Base-by-base conservation (phyloP, 345 rosid species). In the Brassica juncea region DNA sequence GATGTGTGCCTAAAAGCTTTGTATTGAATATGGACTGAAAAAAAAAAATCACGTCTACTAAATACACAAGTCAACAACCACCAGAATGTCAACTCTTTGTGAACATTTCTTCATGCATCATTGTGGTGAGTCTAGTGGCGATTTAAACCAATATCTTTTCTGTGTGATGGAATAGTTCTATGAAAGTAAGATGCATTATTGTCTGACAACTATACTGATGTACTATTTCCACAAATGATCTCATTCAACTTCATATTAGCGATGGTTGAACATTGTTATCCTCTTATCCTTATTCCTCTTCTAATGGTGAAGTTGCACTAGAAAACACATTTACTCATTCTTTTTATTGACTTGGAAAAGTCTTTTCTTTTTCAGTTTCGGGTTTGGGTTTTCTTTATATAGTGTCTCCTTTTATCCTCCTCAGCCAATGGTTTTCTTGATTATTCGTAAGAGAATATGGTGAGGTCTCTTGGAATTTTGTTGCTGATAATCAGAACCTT, bases 401-500 rank as follows among this genome's bases (percentile, higher is more conserved):
- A 16, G 44, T 2, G 44, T 2, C 57, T 0, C 2, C 23, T 12
- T 1, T 44, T 44, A 68, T 68, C 2, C 49, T 9, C 37, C 14
- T 5, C 21, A 52, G 57, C 21, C 57, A 62, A 0, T 30, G 27
- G 65, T 14, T 54, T 12, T 25, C 54, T 28, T 54, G 23, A 14
- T 55, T 54, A 27, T 6, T 57, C 5, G 58, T 64, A 0, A 9
- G 30, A 68, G 27, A 60, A 15, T 4, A 75, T 81, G 83, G 49
- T 42, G 68, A 21, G 9, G 59, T 55, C 15, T 71, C 4, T 0
- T 28, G 32, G 16, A 39, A 6, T 55, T 78, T 49, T 59, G n/a
- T 39, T 37, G 63, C 35, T 70, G 5, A 19, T 77, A 1, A 19
- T 39, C 16, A 32, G 4, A 64, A 25, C 71, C 23, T 70, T 74